Evolutionary conservation across 2,329 filamentous ascomycete species (phyloP).

Genomic region (Pyrenochaeta sp.): DNA sequence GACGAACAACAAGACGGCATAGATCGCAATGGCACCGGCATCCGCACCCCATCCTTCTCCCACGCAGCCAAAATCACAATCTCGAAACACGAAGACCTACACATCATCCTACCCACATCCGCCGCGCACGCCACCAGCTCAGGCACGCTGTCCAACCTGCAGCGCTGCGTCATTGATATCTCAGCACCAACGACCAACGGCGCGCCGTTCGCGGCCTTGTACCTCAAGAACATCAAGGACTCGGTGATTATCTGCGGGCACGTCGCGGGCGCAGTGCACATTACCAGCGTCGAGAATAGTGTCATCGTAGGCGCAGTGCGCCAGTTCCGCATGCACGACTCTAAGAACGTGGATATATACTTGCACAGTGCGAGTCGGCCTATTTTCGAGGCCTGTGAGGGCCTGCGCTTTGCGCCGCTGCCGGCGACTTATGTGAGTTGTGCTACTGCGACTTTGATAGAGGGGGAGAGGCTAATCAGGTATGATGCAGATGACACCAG

Average conservation of each 20-base stretch:
- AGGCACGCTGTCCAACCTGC: slow-evolving; percentile 74
- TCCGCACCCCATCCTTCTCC: slow-evolving; percentile 63
- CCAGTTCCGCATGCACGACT: slow-evolving; percentile 95
- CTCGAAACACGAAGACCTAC: slow-evolving; percentile 69
- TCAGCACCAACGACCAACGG: slow-evolving; percentile 63
- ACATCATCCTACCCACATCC: slow-evolving; percentile 78
- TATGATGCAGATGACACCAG: slow-evolving; percentile 27
- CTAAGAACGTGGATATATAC: slow-evolving; percentile 81
- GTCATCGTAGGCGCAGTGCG: slow-evolving; percentile 76
- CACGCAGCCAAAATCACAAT: slow-evolving; percentile 68
- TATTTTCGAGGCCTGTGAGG: slow-evolving; percentile 89
- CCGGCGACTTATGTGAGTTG: slow-evolving; percentile 72
- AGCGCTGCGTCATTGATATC: slow-evolving; percentile 80
- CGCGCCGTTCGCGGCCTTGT: slow-evolving; percentile 71
- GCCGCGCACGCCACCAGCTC: slow-evolving; percentile 75
- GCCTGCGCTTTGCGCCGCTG: slow-evolving; percentile 79
- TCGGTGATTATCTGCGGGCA: slow-evolving; percentile 80
- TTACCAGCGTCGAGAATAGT: slow-evolving; percentile 76
- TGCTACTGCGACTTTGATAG: background rate
- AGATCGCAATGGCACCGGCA: slow-evolving; percentile 15
- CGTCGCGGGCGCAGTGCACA: slow-evolving; percentile 80
- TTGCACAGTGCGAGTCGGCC: slow-evolving; percentile 82
- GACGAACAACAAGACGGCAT: slow-evolving; percentile 10
- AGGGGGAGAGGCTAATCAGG: background rate
- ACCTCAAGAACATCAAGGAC: slow-evolving; percentile 71